Base-by-base conservation (phyloP, 139 green algal genomes). In the Astrephomene gubernaculifera region DNA sequence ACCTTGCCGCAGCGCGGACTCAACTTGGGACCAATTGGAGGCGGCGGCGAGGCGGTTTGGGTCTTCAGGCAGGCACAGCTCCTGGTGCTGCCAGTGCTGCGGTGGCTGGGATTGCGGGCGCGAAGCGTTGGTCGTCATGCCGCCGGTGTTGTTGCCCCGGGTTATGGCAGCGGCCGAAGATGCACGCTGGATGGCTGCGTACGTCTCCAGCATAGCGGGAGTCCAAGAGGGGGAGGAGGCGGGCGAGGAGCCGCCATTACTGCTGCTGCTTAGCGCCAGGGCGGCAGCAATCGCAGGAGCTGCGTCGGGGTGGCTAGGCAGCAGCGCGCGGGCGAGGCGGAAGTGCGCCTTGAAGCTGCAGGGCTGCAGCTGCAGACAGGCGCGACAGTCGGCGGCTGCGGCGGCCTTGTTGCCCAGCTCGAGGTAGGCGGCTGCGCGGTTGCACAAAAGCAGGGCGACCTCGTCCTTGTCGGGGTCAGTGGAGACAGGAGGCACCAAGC, bases 341-440 rank as follows among this genome's bases (percentile, higher is more conserved):
- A 65, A 83, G 45, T 79, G 72, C 41, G 78, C 70, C 36, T 88
- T 88, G 61, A 39, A 2, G 36, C 78, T 70, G 54, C 14, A 45
- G 4, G 74, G 84, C 24, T 63, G 35, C 1, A 81, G 65, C 24
- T 60, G n/a, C 7, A 88, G 39, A 52, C 74, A 81, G 25, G 74
- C 84, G 7, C 52, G 54, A 52, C 60, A 71, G 39, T 88, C 84
- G 0, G 74, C 74, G 4, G 41, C 84, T 24, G 84, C 84, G 27
- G 49, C 64, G 4, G n/a, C 52, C 53, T 21, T 0, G 6, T 84
- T 22, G 9, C 45, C 63, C 2, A 83, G 45, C 39, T 45, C 45
- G 27, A 84, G 53, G 38, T 53, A 25, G 73, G 63, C 71, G 5
- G 83, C 82, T 3, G 71, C 72, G 9, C 71, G 76, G 71, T 87